Evolutionary conservation across 2,329 filamentous ascomycete genomes (phyloP).

Genomic region (Paracoccidioides brasiliensis): DNA sequence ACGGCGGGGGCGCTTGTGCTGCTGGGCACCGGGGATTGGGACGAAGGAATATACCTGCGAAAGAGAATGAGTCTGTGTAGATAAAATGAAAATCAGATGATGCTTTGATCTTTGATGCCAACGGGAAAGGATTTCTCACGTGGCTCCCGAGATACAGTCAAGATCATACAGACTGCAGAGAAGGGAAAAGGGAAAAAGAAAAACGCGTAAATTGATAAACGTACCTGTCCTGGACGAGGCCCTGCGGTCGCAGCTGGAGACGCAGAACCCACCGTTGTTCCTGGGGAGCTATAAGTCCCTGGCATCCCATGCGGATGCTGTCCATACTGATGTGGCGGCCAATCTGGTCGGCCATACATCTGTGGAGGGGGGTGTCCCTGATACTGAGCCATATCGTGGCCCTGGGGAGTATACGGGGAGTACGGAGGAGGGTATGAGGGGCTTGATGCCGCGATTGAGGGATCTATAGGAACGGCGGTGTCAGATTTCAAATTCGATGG

Average conservation of each 20-base stretch:
- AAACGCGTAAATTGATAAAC: constrained; percentile 19
- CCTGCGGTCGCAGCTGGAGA: constrained; percentile 49
- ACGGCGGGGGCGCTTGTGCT: constrained; percentile 87
- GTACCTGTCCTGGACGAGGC: constrained; percentile 49
- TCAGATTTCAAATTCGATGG: constrained; percentile 67
- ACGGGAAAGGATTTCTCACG: constrained; percentile 9
- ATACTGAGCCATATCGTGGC: constrained; percentile 73
- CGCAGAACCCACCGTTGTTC: constrained; percentile 46
- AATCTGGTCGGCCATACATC: constrained; percentile 36
- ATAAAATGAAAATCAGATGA: constrained; percentile 24
- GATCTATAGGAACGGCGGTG: constrained; percentile 97
- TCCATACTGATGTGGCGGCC: constrained; percentile 33
- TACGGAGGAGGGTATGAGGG: constrained; percentile 80
- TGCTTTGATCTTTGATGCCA: constrained; percentile 10
- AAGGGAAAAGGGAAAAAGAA: constrained; percentile 4
- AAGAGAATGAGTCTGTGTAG: constrained; percentile 36
- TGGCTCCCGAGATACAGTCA: constrained; percentile 16
- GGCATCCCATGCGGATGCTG: constrained; percentile 37
- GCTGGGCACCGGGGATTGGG: constrained; percentile 88
- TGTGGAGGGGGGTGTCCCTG: constrained; percentile 36
- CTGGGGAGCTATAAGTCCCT: constrained; percentile 37
- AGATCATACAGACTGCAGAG: not conserved
- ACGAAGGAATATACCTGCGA: constrained; percentile 95
- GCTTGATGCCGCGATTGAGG: constrained; percentile 85
- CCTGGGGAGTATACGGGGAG: constrained; percentile 71